These are phyloP conservation scores for Solanum piurae DNA, from an alignment of 257 asterid species.

Conservation along the genomic window DNA sequence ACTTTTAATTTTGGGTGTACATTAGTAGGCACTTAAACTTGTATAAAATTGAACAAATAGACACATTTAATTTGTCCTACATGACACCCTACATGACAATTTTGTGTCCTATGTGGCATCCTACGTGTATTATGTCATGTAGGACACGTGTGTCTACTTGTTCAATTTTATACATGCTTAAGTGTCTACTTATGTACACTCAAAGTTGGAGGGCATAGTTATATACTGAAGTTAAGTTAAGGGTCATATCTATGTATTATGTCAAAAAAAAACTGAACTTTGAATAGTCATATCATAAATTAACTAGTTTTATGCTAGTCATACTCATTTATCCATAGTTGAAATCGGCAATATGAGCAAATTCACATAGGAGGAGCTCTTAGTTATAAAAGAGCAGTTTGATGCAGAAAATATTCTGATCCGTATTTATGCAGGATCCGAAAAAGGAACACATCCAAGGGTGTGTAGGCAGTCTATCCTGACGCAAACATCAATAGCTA, in stretches of 20 bases:
- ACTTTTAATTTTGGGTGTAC: too few relatives aligned
- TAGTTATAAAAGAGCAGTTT: too few relatives aligned
- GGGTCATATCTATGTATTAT: too few relatives aligned
- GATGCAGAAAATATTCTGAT: neutral
- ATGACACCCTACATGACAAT: too few relatives aligned
- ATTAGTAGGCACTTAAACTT: neutral
- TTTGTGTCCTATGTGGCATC: neutral
- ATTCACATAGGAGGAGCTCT: neutral
- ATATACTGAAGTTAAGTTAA: too few relatives aligned
- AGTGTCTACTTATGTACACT: too few relatives aligned
- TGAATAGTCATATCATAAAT: neutral
- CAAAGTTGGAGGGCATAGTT: too few relatives aligned
- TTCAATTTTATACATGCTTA: too few relatives aligned
- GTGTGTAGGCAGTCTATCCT: neutral
- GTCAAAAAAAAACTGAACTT: too few relatives aligned
- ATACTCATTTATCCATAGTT: neutral
- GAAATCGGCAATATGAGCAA: neutral
- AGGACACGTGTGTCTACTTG: neutral
- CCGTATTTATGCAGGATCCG: neutral
- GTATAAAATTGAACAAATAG: neutral
- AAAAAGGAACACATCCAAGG: neutral
- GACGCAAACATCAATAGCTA: neutral
- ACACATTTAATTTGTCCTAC: neutral
- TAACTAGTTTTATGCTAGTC: neutral
- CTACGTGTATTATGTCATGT: neutral